These are phyloP conservation scores for Chlorella sp. DNA, from an alignment of 139 green algal genomes.

Conservation along the genomic window DNA sequence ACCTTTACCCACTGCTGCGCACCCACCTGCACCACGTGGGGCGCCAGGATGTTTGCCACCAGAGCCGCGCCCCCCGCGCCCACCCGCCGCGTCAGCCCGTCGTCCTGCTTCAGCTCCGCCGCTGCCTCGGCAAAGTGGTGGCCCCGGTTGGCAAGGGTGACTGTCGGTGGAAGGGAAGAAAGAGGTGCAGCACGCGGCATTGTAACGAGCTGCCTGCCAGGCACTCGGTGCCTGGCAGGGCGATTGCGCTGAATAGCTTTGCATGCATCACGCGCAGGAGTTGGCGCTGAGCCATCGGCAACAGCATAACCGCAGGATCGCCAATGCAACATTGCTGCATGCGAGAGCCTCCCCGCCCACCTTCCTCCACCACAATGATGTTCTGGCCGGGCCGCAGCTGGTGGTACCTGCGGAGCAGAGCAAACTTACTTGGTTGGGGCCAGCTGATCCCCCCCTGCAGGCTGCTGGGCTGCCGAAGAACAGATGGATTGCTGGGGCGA, in stretches of 20 bases:
- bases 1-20: background rate
- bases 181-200: no score
- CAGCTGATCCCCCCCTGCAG: no score
- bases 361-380: background rate
- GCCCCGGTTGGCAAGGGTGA: background rate
- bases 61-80: background rate
- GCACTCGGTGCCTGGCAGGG: no score
- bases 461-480: no score
- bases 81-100: background rate
- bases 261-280: no score
- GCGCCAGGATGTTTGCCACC: background rate
- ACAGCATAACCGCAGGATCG: background rate
- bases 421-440: no score
- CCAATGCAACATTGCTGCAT: background rate
- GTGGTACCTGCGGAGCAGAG: conserved; percentile 5
- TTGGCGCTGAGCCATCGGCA: no score
- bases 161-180: background rate
- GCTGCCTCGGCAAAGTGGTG: background rate
- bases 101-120: background rate
- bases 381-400: background rate
- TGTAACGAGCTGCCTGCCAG: no score
- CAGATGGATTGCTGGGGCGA: no score
- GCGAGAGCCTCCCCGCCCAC: background rate
- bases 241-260: no score
- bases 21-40: background rate